Conservation (phyloP, 1,284 basidiomycete species). For the Naganishia sp. region DNA sequence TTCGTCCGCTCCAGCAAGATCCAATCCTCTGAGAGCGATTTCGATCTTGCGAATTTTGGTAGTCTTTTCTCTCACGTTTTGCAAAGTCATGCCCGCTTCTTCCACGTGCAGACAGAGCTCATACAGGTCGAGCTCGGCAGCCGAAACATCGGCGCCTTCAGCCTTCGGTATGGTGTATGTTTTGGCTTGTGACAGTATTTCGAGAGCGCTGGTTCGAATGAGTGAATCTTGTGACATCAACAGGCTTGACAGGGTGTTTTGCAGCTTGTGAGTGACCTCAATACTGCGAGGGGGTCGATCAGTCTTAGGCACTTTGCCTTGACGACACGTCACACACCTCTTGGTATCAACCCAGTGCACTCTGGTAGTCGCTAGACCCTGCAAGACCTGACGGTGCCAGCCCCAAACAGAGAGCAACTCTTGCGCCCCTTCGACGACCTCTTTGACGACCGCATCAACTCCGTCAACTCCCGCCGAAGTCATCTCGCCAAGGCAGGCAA, state of each 20-base stretch:
- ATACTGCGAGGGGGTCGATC: not conserved
- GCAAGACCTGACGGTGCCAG: conserved; percentile 62
- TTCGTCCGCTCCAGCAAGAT: conserved; percentile 41
- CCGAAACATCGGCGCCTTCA: conserved; percentile 13
- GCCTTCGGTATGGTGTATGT: conserved; percentile 7
- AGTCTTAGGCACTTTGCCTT: not conserved
- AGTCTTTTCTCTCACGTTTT: conserved; percentile 78
- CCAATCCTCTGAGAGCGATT: conserved; percentile 57
- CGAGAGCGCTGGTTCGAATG: conserved; percentile 51
- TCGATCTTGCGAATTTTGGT: conserved; percentile 63
- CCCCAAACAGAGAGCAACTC: conserved; percentile 61
- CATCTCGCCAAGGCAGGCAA: conserved; percentile 58
- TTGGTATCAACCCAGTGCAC: conserved; percentile 35
- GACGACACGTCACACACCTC: conserved; percentile 27
- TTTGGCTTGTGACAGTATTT: conserved; percentile 43
- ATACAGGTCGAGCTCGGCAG: conserved; percentile 57
- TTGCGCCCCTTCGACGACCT: conserved; percentile 55
- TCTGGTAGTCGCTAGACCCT: conserved; percentile 54
- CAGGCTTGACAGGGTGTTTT: conserved; percentile 41
- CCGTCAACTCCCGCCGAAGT: conserved; percentile 54
- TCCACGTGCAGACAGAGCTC: conserved; percentile 71
- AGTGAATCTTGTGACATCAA: conserved; percentile 56
- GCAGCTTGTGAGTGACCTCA: conserved; percentile 26
- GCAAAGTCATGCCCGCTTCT: conserved; percentile 69
- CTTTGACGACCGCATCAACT: conserved; percentile 36